Percentiles rank a stretch among this genome's conserved stretches.
These are phyloP conservation scores for Arctium lappa DNA, from an alignment of 129 eudicot genomes.

Conservation along the genomic window DNA sequence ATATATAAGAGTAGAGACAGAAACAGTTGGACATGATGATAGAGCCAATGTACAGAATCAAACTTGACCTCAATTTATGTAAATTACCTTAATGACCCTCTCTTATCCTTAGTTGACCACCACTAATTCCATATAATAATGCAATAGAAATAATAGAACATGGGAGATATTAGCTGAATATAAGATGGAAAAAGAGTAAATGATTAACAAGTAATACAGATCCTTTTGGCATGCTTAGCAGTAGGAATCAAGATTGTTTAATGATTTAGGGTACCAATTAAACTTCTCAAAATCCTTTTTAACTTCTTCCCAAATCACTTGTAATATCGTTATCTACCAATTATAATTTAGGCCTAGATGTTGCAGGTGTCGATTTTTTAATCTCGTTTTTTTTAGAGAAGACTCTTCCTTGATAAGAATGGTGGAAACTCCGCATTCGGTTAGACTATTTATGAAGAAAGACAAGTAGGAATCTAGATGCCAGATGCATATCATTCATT, in stretches of 20 bases:
- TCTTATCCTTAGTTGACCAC: constrained; percentile 33
- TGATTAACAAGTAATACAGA: constrained; percentile 4
- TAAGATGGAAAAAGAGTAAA: not conserved
- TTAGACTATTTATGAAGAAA: not conserved
- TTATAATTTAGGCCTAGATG: not conserved
- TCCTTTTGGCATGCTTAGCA: constrained; percentile 18
- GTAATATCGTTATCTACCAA: not conserved
- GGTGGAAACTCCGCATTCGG: not conserved
- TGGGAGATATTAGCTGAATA: constrained; percentile 19
- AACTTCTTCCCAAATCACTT: not conserved
- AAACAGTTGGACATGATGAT: constrained; percentile 31
- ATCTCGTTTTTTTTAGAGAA: not conserved
- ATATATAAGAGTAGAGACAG: constrained; percentile 24
- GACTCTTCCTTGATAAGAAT: too few relatives aligned
- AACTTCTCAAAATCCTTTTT: not conserved
- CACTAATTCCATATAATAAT: constrained; percentile 21
- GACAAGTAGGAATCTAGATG: not conserved
- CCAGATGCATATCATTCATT: not conserved
- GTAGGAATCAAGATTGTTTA: constrained; percentile 22
- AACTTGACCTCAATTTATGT: constrained; percentile 14
- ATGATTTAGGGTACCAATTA: not conserved
- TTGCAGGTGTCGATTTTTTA: not conserved
- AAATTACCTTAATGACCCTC: constrained; percentile 30
- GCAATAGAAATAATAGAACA: constrained; percentile 11
- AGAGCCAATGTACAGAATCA: constrained; percentile 23